These are phyloP conservation scores for Cronartium quercuum DNA, from an alignment of 1,284 basidiomycete species.

Conservation along the genomic window DNA sequence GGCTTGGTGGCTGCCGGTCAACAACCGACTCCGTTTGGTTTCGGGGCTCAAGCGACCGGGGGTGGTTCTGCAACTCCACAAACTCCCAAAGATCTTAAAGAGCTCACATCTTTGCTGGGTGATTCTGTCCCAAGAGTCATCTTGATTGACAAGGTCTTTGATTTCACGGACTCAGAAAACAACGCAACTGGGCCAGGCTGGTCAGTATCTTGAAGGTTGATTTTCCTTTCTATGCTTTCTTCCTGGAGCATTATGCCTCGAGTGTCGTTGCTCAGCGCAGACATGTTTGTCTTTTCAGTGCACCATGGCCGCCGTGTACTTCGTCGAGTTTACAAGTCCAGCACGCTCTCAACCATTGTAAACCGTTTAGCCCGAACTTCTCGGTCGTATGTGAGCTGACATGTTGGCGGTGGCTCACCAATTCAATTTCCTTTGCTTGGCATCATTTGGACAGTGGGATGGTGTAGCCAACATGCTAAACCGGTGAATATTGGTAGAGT, in stretches of 20 bases:
- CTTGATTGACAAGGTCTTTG: constrained; percentile 17
- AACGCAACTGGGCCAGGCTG: constrained; percentile 5
- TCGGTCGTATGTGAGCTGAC: too few relatives aligned
- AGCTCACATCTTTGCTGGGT: constrained; percentile 12
- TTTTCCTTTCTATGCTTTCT: not conserved
- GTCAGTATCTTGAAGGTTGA: too few relatives aligned
- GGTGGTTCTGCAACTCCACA: constrained; percentile 12
- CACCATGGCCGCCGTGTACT: not conserved
- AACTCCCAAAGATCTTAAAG: not conserved
- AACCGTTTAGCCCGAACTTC: not conserved
- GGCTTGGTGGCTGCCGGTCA: too few relatives aligned
- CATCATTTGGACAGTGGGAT: not conserved
- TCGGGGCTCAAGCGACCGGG: not conserved
- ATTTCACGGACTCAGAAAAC: constrained; percentile 8
- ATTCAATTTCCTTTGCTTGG: too few relatives aligned
- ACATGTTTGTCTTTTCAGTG: not conserved
- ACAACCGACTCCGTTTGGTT: constrained; percentile 3
- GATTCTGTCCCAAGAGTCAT: constrained; percentile 28
- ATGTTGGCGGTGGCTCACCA: too few relatives aligned
- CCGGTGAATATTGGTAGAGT: not conserved
- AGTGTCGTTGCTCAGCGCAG: not conserved
- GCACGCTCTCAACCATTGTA: not conserved
- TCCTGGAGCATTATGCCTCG: not conserved
- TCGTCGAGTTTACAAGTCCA: not conserved
- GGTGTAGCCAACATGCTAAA: not conserved